A percentile compares a stretch with the other conserved stretches of the same genome.
phyloP scores from a whole-genome alignment of 768 basidiomycete species.

The Daedaleopsis sinensis region DNA sequence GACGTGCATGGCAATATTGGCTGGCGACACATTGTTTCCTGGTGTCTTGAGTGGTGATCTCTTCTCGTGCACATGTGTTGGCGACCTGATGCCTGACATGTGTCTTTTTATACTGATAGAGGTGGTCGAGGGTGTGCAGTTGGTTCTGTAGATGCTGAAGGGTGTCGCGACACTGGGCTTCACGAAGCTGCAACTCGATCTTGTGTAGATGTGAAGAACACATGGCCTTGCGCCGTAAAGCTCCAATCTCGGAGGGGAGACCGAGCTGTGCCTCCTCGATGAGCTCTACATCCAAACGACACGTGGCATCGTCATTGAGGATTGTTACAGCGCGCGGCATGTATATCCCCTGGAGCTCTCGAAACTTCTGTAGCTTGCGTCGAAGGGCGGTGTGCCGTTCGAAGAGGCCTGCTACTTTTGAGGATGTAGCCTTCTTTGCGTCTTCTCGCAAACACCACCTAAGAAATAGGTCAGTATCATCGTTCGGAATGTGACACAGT shows the following conservation, averaged over 20 bases:
- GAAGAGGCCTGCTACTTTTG: background rate
- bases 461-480: no score
- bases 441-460: background rate
- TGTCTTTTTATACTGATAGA: constrained; percentile 12
- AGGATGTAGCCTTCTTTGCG: background rate
- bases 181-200: constrained; percentile 17
- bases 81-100: constrained; percentile 17
- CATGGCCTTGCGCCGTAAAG: background rate
- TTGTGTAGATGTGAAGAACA: constrained; percentile 10
- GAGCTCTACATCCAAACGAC: background rate
- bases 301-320: background rate
- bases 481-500: no score
- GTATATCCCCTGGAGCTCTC: constrained; percentile 13
- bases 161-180: constrained; percentile 19
- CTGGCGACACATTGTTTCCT: background rate
- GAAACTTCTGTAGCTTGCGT: constrained; percentile 9
- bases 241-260: constrained; percentile 26
- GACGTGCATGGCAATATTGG: background rate
- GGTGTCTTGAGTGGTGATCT: background rate
- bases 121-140: constrained; percentile 19
- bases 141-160: constrained; percentile 20
- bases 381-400: constrained; percentile 12
- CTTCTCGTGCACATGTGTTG: constrained; percentile 10
- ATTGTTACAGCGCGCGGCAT: constrained; percentile 19
- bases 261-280: constrained; percentile 21